Evolutionary conservation across 257 asterid species (phyloP).

Genomic region (Mitragyna speciosa): DNA sequence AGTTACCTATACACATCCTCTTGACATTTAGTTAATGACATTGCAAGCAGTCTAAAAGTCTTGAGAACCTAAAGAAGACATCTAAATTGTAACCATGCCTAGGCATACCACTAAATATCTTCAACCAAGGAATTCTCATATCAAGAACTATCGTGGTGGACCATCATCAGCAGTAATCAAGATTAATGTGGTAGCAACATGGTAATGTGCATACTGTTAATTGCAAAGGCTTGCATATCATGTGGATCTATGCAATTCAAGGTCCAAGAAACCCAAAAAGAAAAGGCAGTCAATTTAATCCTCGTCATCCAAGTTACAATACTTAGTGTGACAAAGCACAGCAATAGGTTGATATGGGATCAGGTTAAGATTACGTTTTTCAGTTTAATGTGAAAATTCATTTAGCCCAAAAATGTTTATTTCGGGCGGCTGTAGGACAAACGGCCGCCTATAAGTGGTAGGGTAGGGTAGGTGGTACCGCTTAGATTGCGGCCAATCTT

Average conservation of each 20-base stretch:
- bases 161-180: no score
- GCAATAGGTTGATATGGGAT: not conserved
- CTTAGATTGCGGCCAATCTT: no score
- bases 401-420: not conserved
- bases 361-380: not conserved
- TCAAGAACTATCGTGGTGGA: not conserved
- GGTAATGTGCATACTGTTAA: not conserved
- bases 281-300: not conserved
- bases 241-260: not conserved
- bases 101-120: not conserved
- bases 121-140: not conserved
- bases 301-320: not conserved
- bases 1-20: not conserved
- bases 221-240: not conserved
- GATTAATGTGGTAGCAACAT: not conserved
- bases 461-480: no score
- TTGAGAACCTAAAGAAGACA: not conserved
- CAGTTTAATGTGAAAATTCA: not conserved
- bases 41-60: no score
- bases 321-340: no score
- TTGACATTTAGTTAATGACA: no score
- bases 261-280: not conserved
- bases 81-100: not conserved
- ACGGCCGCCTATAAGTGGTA: no score
- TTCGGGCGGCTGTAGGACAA: not conserved